Evolutionary conservation across 78 protist genomes (phyloP), one percentile per base, ranked within the genome.

Genomic region (Dictyostelium firmibasis): DNA sequence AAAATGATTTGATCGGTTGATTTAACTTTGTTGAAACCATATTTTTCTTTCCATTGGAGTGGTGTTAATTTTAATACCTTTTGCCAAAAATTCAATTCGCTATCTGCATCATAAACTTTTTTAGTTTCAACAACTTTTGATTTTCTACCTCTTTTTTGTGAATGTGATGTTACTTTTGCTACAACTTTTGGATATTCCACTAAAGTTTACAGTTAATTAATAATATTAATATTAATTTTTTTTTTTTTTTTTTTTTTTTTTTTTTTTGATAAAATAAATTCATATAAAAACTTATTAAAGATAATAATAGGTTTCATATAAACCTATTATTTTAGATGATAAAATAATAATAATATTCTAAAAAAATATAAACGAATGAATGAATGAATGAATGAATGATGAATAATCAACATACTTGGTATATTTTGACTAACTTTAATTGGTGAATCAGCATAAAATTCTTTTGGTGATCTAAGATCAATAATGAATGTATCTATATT

Each of bases 21-120:
- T 70, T 35, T 29, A 20, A 89, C 36, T 50, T 89, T 89, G 2
- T 41, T 8, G 87, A 89, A 89, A n/a, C 94, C 94, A 81, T 27
- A 89, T 50, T 81, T 89, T 6, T 89, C 94, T 70, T 50, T 89
- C 94, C 94, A 89, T 81, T 89, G 94, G 14, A 84, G 27, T 41
- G 85, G n/a, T 18, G 94, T 89, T n/a, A 89, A 70, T 50, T 89
- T 89, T 18, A 3, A 33, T 33, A 35, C 18, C 10, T 70, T 60
- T 81, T 89, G 83, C 94, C 94, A 89, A 70, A 89, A 89, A 72
- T 89, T 81, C 9, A 81, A 69, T 4, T 89, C 94, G 23, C 57
- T 60, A 35, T 89, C 94, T 41, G 53, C 86, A 44, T 67, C 41
- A 11, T 23, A 29, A 5, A 16, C 27, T 47, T 89, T 89, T 70